Evolutionary conservation across 2,329 filamentous ascomycete genomes (phyloP).

Genomic region (Pseudogymnoascus sp.): DNA sequence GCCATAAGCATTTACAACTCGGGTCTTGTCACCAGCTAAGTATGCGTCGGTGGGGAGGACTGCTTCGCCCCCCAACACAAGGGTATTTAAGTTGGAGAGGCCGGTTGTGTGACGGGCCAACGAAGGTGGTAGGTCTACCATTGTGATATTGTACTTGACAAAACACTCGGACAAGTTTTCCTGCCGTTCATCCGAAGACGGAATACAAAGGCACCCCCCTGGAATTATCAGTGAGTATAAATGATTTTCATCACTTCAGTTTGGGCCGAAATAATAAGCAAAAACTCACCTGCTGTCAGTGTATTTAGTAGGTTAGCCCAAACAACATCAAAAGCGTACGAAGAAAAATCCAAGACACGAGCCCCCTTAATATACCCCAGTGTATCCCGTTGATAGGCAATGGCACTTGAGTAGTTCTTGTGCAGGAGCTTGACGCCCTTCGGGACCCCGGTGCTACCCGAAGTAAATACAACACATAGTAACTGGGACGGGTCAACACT

Average conservation of each 20-base stretch:
- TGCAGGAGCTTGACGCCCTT: conserved; percentile 16
- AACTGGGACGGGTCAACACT: background rate
- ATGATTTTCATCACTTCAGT: background rate
- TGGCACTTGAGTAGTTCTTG: conserved; percentile 1
- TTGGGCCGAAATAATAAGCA: background rate
- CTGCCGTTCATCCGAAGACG: conserved; percentile 19
- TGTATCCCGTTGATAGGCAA: background rate
- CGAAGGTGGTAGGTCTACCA: conserved; percentile 18
- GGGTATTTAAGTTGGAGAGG: conserved; percentile 15
- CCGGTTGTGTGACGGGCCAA: conserved; percentile 15
- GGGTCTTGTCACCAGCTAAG: conserved; percentile 15
- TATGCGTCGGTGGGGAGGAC: background rate
- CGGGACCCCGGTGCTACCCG: conserved; percentile 18
- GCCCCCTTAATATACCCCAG: background rate
- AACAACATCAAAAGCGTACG: conserved; percentile 20
- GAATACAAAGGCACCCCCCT: conserved; percentile 19
- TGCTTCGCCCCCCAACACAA: conserved; percentile 20
- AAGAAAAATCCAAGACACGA: conserved; percentile 15
- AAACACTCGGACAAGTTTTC: conserved; percentile 18
- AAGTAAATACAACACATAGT: conserved; percentile 15
- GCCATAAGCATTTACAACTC: conserved; percentile 18
- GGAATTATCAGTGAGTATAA: background rate
- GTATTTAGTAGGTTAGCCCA: conserved; percentile 18
- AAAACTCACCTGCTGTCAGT: conserved; percentile 2
- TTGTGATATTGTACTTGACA: conserved; percentile 17